phyloP scores from a whole-genome alignment of 805 yeast genomes.

The Zygotorulaspora sp. region DNA sequence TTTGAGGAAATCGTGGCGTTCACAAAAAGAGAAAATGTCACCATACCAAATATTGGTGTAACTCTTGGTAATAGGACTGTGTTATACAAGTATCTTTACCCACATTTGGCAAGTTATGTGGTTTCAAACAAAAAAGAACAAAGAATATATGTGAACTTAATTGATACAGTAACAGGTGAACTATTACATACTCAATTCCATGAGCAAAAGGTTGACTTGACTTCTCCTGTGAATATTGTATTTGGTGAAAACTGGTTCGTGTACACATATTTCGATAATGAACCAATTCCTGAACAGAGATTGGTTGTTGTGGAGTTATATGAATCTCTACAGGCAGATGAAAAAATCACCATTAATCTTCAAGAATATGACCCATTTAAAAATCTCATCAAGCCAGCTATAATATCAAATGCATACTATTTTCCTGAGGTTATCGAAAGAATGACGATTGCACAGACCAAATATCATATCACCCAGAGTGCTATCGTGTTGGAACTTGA shows the following conservation, averaged over 20 bases:
- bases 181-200: slow-evolving; percentile 44
- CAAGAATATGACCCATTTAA: slow-evolving; percentile 16
- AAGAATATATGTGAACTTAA: slow-evolving; percentile 45
- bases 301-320: slow-evolving; percentile 73
- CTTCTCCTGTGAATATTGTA: slow-evolving; percentile 45
- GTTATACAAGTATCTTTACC: slow-evolving; percentile 77
- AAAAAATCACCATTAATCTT: slow-evolving; percentile 32
- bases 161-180: slow-evolving; percentile 71
- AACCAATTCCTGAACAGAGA: slow-evolving; percentile 50
- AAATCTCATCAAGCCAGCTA: slow-evolving; percentile 41
- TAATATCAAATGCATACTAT: slow-evolving; percentile 52
- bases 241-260: slow-evolving; percentile 84
- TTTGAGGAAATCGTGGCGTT: slow-evolving; percentile 41
- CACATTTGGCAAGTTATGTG: slow-evolving; percentile 55
- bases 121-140: slow-evolving; percentile 34
- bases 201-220: slow-evolving; percentile 40
- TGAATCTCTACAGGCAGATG: slow-evolving; percentile 57
- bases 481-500: slow-evolving; percentile 55
- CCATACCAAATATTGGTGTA: slow-evolving; percentile 58
- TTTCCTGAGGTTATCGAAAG: slow-evolving; percentile 55
- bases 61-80: slow-evolving; percentile 67
- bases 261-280: slow-evolving; percentile 53
- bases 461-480: slow-evolving; percentile 63
- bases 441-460: slow-evolving; percentile 53
- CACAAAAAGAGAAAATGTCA: slow-evolving; percentile 39